A percentile compares a stretch with the other conserved stretches of the same genome.
Evolutionary conservation across 129 eudicot species (phyloP).

Genomic region (Pulicaria dysenterica): DNA sequence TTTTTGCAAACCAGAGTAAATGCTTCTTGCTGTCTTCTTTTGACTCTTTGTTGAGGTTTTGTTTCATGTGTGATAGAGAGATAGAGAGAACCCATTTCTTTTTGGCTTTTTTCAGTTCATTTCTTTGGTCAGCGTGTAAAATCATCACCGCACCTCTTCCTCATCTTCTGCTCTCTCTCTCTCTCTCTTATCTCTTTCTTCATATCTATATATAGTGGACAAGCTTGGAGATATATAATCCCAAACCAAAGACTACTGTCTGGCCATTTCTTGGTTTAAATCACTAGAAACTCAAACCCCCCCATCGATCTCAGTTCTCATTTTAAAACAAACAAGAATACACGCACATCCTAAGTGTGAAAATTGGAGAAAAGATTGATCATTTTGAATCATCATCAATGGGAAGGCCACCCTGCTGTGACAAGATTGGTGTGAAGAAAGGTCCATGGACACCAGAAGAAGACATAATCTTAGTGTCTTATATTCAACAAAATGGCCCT

Average conservation of each 20-base stretch:
- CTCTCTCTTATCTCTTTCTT: slow-evolving; percentile 25
- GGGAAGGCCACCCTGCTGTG: slow-evolving; percentile 80
- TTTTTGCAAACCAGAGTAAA: slow-evolving; percentile 46
- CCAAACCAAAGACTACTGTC: slow-evolving; percentile 38
- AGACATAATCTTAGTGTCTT: slow-evolving; percentile 49
- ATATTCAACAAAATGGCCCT: slow-evolving; percentile 70
- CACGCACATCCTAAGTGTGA: slow-evolving; percentile 24
- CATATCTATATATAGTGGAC: slow-evolving; percentile 39
- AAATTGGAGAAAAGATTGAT: slow-evolving; percentile 8
- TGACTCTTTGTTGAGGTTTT: slow-evolving; percentile 45
- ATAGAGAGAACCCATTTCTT: slow-evolving; percentile 35
- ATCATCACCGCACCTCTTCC: slow-evolving; percentile 26
- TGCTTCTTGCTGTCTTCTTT: slow-evolving; percentile 51
- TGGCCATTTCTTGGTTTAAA: slow-evolving; percentile 26
- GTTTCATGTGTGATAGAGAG: slow-evolving; percentile 1
- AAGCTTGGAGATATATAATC: neutral
- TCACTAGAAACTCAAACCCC: slow-evolving; percentile 16
- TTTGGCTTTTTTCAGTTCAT: slow-evolving; percentile 23
- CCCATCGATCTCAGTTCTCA: neutral
- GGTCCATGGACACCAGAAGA: slow-evolving; percentile 73
- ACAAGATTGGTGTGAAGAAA: slow-evolving; percentile 60
- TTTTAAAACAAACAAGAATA: neutral
- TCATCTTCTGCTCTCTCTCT: slow-evolving; percentile 27
- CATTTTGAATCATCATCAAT: slow-evolving; percentile 26
- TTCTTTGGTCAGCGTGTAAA: slow-evolving; percentile 46